Conservation (phyloP, 352 stramenopile species). For the Phytophthora kernoviae region DNA sequence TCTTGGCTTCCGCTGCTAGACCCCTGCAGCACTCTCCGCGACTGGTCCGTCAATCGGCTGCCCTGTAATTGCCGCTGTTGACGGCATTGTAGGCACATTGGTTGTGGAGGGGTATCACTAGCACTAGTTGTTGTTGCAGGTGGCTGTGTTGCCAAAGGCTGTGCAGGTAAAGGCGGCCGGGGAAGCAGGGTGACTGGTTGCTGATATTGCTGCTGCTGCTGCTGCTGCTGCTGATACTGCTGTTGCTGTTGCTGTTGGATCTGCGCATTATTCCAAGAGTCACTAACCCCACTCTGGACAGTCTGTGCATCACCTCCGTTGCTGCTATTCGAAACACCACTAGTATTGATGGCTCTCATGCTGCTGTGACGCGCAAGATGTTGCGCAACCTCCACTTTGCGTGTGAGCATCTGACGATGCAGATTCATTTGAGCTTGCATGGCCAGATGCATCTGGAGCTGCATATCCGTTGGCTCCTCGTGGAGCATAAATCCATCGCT, state of each 20-base stretch:
- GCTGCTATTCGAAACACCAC: conserved; percentile 20
- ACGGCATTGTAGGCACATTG: conserved; percentile 11
- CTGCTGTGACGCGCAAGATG: conserved; percentile 45
- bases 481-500: conserved; percentile 63
- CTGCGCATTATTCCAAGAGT: conserved; percentile 23
- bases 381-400: conserved; percentile 85
- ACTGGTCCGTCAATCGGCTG: conserved; percentile 7
- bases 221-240: conserved; percentile 14
- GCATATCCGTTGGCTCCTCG: conserved; percentile 63
- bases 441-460: conserved; percentile 85
- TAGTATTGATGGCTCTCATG: conserved; percentile 25
- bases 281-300: conserved; percentile 11
- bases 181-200: conserved; percentile 25
- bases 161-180: conserved; percentile 21
- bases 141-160: conserved; percentile 17
- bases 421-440: conserved; percentile 91
- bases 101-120: not conserved
- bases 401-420: conserved; percentile 86
- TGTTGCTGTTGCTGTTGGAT: conserved; percentile 32
- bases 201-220: conserved; percentile 27
- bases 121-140: conserved; percentile 15
- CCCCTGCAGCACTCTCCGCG: conserved; percentile 12
- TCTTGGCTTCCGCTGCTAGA: conserved; percentile 28
- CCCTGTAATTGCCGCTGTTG: conserved; percentile 2
- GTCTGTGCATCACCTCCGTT: conserved; percentile 19